Percentiles rank a stretch among this genome's conserved stretches.
These are phyloP conservation scores for Nemania sp. DNA, from an alignment of 2,329 filamentous ascomycete genomes.

Conservation along the genomic window DNA sequence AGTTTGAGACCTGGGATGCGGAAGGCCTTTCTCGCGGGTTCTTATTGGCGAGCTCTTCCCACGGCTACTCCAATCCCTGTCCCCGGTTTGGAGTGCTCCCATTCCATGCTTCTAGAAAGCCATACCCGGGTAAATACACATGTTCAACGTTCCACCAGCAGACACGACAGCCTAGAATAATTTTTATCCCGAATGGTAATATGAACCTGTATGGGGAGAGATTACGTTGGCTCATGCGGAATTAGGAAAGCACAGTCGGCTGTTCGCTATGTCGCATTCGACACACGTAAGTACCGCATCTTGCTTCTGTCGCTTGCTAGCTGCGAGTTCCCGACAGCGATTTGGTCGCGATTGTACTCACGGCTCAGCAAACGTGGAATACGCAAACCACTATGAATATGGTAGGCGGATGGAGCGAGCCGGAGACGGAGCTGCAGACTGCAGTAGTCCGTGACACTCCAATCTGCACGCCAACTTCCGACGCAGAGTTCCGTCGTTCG, in stretches of 20 bases:
- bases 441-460: constrained; percentile 17
- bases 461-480: constrained; percentile 22
- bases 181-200: constrained; percentile 13
- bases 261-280: constrained; percentile 14
- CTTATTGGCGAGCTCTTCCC: constrained; percentile 10
- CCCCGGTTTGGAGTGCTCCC: neutral
- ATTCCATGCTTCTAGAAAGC: constrained; percentile 5
- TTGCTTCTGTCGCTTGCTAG: constrained; percentile 22
- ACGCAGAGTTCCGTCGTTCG: constrained; percentile 17
- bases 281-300: constrained; percentile 30
- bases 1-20: constrained; percentile 9
- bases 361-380: constrained; percentile 28
- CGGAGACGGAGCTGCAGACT: constrained; percentile 21
- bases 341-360: constrained; percentile 17
- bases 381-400: constrained; percentile 14
- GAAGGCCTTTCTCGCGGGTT: neutral
- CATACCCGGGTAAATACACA: constrained; percentile 10
- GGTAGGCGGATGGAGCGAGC: constrained; percentile 19
- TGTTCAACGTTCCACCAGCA: constrained; percentile 16
- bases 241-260: constrained; percentile 3
- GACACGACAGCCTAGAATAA: neutral
- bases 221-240: constrained; percentile 18
- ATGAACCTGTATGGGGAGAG: neutral
- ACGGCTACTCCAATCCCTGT: constrained; percentile 2
- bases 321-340: constrained; percentile 31